A percentile compares a stretch with the other conserved stretches of the same genome.
Conservation (phyloP, 2,329 filamentous ascomycete species). For the Botrytis cinerea region DNA sequence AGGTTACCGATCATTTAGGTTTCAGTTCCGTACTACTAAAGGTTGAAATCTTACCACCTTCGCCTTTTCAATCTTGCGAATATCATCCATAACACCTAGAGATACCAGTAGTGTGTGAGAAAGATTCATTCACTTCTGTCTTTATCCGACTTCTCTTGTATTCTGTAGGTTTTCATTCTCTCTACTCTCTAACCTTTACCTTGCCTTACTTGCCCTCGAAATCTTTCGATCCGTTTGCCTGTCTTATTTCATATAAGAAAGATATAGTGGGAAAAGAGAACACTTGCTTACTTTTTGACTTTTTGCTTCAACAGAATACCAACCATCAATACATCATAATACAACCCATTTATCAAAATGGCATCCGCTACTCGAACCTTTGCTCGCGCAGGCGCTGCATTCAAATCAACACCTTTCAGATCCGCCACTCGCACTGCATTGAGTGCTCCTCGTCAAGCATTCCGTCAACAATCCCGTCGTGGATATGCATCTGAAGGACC, state of each 20-base stretch:
- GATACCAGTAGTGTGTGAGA: background rate
- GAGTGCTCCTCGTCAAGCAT: conserved; percentile 62
- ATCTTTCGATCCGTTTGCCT: background rate
- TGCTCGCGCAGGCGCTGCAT: conserved; percentile 43
- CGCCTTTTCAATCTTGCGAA: background rate
- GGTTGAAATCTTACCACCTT: conserved; percentile 14
- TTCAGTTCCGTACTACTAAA: conserved; percentile 1
- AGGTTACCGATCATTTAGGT: background rate
- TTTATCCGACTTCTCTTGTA: background rate
- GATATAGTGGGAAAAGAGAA: background rate
- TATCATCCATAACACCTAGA: background rate
- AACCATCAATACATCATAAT: conserved; percentile 22
- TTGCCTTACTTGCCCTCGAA: background rate
- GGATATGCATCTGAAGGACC: conserved; percentile 75
- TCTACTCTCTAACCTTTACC: background rate
- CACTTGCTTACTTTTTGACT: background rate
- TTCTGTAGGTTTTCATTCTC: background rate
- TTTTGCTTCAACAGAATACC: background rate
- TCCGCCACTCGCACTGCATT: conserved; percentile 60
- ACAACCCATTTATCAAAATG: conserved; percentile 16
- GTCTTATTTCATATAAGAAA: background rate
- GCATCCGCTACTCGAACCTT: conserved; percentile 42
- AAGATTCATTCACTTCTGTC: background rate
- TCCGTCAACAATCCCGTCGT: conserved; percentile 74
- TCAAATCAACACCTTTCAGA: conserved; percentile 48